Percentiles rank a stretch among this genome's conserved stretches.
These are phyloP conservation scores for Macrophomina pseudophaseolina DNA, from an alignment of 2,329 filamentous ascomycete species.

Conservation along the genomic window DNA sequence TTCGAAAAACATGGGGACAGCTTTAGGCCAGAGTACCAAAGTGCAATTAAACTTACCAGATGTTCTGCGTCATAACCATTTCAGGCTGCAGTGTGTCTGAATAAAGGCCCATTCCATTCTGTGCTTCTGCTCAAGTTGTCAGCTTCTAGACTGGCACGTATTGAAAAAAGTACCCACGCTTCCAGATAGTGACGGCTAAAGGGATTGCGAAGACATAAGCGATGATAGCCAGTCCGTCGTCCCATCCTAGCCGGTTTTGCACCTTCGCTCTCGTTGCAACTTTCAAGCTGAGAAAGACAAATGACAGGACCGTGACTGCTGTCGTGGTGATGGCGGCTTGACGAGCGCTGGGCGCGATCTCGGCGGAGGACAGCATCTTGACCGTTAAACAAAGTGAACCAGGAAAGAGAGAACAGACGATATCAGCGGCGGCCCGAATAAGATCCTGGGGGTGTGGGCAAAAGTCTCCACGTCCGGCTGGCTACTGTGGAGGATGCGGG, in stretches of 20 bases:
- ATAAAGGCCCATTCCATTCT: slow-evolving; percentile 5
- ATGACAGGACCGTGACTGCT: neutral
- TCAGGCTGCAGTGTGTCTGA: neutral
- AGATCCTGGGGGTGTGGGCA: neutral
- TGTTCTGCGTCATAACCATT: neutral
- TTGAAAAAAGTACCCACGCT: neutral
- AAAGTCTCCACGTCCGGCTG: neutral
- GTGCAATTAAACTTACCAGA: neutral
- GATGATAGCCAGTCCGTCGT: neutral
- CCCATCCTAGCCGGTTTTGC: slow-evolving; percentile 8
- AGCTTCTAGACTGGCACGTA: neutral
- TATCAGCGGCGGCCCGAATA: neutral
- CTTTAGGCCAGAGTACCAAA: neutral
- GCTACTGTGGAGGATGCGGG: neutral
- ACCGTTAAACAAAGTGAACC: too few relatives aligned
- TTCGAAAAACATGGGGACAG: too few relatives aligned
- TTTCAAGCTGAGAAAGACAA: neutral
- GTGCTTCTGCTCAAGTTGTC: neutral
- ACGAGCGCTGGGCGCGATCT: neutral
- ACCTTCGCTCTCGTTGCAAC: neutral
- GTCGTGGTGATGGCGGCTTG: neutral
- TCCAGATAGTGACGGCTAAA: neutral
- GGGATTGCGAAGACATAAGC: neutral
- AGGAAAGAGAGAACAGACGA: neutral
- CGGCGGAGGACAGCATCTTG: neutral